Percentiles rank a stretch among this genome's conserved stretches.
Conservation (phyloP, 768 basidiomycete species). For the Suillus fuscotomentosus region DNA sequence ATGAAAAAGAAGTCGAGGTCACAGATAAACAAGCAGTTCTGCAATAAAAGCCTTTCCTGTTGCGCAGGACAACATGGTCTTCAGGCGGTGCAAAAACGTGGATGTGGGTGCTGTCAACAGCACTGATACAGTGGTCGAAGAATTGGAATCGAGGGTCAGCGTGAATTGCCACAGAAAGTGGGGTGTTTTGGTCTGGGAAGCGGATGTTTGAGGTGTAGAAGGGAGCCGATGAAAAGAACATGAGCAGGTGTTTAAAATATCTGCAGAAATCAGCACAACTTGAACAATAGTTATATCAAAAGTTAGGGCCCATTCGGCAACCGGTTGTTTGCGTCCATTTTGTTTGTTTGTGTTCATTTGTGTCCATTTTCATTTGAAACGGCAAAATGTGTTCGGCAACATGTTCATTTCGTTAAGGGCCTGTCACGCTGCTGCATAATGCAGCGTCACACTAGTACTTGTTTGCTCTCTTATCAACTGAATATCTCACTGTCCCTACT, state of each 20-base stretch:
- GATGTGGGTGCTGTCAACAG: conserved; percentile 7
- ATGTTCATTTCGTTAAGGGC: too few relatives aligned
- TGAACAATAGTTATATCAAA: too few relatives aligned
- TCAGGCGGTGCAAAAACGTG: background rate
- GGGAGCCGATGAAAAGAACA: background rate
- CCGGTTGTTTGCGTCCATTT: too few relatives aligned
- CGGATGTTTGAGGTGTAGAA: background rate
- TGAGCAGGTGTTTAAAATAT: background rate
- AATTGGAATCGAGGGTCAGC: background rate
- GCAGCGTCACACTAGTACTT: too few relatives aligned
- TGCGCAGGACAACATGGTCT: conserved; percentile 4
- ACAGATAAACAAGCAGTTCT: conserved; percentile 14
- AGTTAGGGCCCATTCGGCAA: too few relatives aligned
- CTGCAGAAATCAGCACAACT: too few relatives aligned
- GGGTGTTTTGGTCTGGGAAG: background rate
- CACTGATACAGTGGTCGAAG: conserved; percentile 1
- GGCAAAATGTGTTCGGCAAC: too few relatives aligned
- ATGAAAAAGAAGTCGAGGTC: conserved; percentile 7
- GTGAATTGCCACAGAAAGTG: background rate
- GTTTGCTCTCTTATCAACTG: too few relatives aligned
- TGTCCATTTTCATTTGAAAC: too few relatives aligned
- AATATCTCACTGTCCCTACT: too few relatives aligned
- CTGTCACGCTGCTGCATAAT: too few relatives aligned
- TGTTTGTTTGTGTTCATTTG: too few relatives aligned
- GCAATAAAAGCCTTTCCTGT: conserved; percentile 11